These are phyloP conservation scores for Salix koriyanagi DNA, from an alignment of 345 rosid genomes.

Conservation along the genomic window DNA sequence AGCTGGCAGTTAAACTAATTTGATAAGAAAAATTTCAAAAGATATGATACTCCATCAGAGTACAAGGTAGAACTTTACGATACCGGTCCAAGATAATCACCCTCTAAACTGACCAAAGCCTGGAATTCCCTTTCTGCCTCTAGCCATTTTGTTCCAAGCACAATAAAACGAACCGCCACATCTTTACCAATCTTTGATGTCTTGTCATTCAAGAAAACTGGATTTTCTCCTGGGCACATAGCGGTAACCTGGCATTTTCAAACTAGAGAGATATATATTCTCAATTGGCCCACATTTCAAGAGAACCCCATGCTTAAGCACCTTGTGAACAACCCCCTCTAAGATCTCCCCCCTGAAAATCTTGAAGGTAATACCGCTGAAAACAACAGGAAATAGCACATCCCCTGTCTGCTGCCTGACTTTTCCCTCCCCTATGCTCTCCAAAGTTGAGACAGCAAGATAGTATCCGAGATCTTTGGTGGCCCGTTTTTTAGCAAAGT, in stretches of 20 bases:
- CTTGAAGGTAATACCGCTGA: conserved; percentile 75
- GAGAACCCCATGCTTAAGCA: conserved; percentile 81
- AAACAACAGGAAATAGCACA: conserved; percentile 66
- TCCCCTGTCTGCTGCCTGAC: conserved; percentile 69
- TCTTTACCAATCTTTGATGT: conserved; percentile 56
- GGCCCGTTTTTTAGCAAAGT: conserved; percentile 56
- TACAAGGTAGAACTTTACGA: conserved; percentile 4
- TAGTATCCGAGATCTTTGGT: conserved; percentile 72
- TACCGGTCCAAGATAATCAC: conserved; percentile 68
- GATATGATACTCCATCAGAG: neutral
- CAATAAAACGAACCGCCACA: conserved; percentile 48
- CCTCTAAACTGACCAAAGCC: conserved; percentile 76
- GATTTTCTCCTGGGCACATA: conserved; percentile 66
- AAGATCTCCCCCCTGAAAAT: conserved; percentile 73
- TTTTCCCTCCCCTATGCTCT: conserved; percentile 68
- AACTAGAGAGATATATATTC: conserved; percentile 47
- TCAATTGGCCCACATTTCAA: conserved; percentile 68
- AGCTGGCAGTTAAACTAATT: neutral
- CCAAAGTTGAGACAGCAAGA: conserved; percentile 51
- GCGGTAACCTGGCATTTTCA: conserved; percentile 63
- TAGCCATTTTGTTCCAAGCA: conserved; percentile 71
- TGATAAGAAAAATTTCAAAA: neutral
- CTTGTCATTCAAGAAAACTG: conserved; percentile 60
- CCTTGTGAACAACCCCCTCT: conserved; percentile 64
- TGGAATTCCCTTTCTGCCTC: conserved; percentile 82